phyloP scores from a whole-genome alignment of 1,284 basidiomycete genomes.

The Trichosporon coremiiforme region DNA sequence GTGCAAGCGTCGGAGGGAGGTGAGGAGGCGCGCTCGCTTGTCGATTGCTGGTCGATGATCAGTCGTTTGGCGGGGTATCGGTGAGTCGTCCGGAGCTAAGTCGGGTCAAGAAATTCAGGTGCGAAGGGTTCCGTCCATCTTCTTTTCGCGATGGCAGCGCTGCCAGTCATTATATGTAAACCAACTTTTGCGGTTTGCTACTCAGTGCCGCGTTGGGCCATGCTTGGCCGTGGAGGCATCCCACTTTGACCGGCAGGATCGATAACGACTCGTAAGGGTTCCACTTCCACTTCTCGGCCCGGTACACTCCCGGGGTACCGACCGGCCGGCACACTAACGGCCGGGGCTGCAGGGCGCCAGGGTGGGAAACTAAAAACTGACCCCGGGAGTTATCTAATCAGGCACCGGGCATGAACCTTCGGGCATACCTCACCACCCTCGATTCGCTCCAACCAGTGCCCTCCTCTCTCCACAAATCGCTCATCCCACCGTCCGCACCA shows the following conservation, averaged over 20 bases:
- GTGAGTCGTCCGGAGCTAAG: not conserved
- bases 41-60: constrained; percentile 4
- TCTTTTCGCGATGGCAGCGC: not conserved
- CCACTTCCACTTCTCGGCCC: not conserved
- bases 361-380: constrained; percentile 14
- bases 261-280: constrained; percentile 16
- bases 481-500: not conserved
- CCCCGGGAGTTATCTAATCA: constrained; percentile 17
- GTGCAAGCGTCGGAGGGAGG: not conserved
- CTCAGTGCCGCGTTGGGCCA: not conserved
- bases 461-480: not conserved
- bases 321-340: too few species aligned
- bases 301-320: not conserved
- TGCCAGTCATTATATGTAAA: not conserved
- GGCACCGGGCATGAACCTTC: constrained; percentile 13
- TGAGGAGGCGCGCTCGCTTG: not conserved
- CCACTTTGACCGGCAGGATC: not conserved
- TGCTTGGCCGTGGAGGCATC: not conserved
- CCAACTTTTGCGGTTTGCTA: constrained; percentile 2
- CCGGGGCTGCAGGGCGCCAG: too few species aligned
- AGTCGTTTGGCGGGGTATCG: constrained; percentile 1
- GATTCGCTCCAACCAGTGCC: not conserved
- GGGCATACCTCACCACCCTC: constrained; percentile 8
- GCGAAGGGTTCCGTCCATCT: not conserved
- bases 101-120: not conserved